phyloP scores from a whole-genome alignment of 208 protist genomes.

The Trypanosoma avium region DNA sequence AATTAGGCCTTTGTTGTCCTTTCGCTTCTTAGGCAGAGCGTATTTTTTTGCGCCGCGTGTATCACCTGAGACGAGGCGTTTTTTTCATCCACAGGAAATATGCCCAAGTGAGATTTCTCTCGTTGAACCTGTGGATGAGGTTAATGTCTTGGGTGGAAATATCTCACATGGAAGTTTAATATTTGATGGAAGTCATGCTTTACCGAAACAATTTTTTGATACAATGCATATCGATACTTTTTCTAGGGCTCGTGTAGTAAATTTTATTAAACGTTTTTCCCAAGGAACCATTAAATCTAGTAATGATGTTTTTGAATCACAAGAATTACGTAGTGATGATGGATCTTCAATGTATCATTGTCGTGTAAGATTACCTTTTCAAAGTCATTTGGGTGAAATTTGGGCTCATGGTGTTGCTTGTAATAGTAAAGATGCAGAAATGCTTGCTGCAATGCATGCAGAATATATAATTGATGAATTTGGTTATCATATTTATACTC shows the following conservation, averaged over 20 bases:
- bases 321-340: conserved; percentile 15
- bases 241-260: conserved; percentile 70
- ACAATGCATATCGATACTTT: conserved; percentile 53
- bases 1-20: conserved; percentile 26
- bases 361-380: conserved; percentile 41
- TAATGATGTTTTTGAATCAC: conserved; percentile 40
- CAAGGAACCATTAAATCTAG: conserved; percentile 26
- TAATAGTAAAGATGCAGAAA: conserved; percentile 71
- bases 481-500: conserved; percentile 84
- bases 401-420: conserved; percentile 83
- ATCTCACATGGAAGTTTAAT: background rate
- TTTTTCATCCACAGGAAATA: conserved; percentile 27
- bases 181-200: conserved; percentile 17
- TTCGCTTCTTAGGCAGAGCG: conserved; percentile 29
- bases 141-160: background rate
- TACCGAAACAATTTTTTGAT: conserved; percentile 34
- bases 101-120: conserved; percentile 34
- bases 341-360: conserved; percentile 39
- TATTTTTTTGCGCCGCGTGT: background rate
- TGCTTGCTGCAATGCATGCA: conserved; percentile 84
- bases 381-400: conserved; percentile 25
- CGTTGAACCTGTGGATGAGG: conserved; percentile 18
- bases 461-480: conserved; percentile 84
- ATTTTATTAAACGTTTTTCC: conserved; percentile 78
- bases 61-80: background rate